Evolutionary conservation across 2,329 filamentous ascomycete genomes (phyloP).

Genomic region (Aspergillus cejpii): DNA sequence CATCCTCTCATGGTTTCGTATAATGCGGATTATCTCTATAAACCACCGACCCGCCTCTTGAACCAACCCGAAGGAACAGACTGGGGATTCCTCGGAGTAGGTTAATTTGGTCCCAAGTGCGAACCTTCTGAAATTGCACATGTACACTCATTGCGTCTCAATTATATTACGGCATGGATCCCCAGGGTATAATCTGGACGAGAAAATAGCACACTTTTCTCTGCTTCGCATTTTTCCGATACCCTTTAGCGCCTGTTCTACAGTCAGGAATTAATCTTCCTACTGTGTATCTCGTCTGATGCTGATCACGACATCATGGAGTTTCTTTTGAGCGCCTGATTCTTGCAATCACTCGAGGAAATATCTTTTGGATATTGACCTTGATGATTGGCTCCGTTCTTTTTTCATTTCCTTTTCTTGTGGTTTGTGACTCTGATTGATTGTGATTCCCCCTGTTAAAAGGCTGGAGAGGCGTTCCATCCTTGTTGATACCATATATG

Average conservation of each 20-base stretch:
- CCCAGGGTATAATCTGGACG: neutral
- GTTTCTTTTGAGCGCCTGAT: neutral
- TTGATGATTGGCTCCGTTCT: neutral
- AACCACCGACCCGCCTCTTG: constrained; percentile 29
- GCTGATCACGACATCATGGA: neutral
- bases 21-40: constrained; percentile 30
- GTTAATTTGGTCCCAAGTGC: constrained; percentile 16
- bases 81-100: constrained; percentile 37
- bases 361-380: neutral
- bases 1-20: constrained; percentile 32
- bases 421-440: neutral
- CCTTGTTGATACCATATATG: neutral
- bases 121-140: neutral
- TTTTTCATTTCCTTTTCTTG: neutral
- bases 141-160: neutral
- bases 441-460: neutral
- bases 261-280: neutral
- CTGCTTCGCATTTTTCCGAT: neutral
- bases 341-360: neutral
- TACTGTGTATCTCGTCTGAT: neutral
- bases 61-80: constrained; percentile 38
- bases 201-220: no score
- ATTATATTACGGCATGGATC: neutral
- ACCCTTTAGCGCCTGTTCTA: neutral
- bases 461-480: neutral